A percentile compares a stretch with the other conserved stretches of the same genome.
phyloP scores from a whole-genome alignment of 352 stramenopile genomes.

The Phytophthora pisi region DNA sequence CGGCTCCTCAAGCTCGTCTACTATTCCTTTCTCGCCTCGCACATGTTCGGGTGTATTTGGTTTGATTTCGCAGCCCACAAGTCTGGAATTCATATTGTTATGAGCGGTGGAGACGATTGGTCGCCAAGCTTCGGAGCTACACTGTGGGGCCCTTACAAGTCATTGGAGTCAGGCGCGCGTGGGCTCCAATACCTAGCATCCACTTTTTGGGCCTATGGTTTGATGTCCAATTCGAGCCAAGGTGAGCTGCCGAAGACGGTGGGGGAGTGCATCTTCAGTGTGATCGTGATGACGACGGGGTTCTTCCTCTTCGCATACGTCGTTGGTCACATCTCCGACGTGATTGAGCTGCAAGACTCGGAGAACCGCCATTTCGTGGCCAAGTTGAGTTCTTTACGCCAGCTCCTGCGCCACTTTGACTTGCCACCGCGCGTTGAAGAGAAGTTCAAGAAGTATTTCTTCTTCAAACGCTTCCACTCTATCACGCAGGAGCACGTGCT shows the following conservation, averaged over 20 bases:
- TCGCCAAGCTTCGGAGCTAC: slow-evolving; percentile 36
- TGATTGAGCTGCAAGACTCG: slow-evolving; percentile 62
- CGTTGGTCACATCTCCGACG: slow-evolving; percentile 62
- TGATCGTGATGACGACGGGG: slow-evolving; percentile 59
- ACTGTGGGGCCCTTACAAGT: slow-evolving; percentile 35
- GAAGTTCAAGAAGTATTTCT: slow-evolving; percentile 71
- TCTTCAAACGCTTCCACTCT: slow-evolving; percentile 73
- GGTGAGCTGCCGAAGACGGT: slow-evolving; percentile 57
- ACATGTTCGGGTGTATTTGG: slow-evolving; percentile 64
- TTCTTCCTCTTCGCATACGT: slow-evolving; percentile 73
- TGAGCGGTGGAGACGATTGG: slow-evolving; percentile 22
- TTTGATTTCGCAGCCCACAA: slow-evolving; percentile 64
- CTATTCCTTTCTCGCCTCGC: slow-evolving; percentile 57
- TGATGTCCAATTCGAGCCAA: slow-evolving; percentile 63
- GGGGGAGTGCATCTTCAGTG: slow-evolving; percentile 59
- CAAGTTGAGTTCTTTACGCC: slow-evolving; percentile 60
- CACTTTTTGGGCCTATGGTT: slow-evolving; percentile 60
- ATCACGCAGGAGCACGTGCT: slow-evolving; percentile 72
- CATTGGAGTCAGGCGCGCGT: slow-evolving; percentile 24
- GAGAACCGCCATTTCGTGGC: slow-evolving; percentile 65
- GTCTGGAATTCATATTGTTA: slow-evolving; percentile 41
- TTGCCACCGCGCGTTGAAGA: slow-evolving; percentile 48
- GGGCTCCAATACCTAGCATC: slow-evolving; percentile 55
- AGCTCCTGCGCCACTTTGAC: slow-evolving; percentile 57
- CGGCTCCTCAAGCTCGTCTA: slow-evolving; percentile 61